Percentiles rank a stretch among this genome's conserved stretches.
These are phyloP conservation scores for Begonia masoniana DNA, from an alignment of 306 rosid genomes.

Conservation along the genomic window DNA sequence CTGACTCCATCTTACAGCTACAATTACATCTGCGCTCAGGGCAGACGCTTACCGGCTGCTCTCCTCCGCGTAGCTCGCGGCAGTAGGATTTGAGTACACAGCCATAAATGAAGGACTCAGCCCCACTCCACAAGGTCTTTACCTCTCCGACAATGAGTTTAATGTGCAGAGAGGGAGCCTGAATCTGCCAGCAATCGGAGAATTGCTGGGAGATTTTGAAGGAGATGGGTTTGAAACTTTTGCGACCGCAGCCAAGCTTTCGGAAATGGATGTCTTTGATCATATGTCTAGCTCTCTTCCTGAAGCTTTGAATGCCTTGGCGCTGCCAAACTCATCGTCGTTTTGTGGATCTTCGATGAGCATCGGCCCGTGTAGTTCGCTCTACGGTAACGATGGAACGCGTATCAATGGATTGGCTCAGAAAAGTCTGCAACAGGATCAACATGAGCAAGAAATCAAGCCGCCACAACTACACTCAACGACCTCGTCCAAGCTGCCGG, in stretches of 20 bases:
- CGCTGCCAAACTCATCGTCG: slow-evolving; percentile 27
- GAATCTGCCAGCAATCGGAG: slow-evolving; percentile 50
- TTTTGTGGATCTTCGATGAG: slow-evolving; percentile 36
- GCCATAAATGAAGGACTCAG: slow-evolving; percentile 69
- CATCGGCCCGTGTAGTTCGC: slow-evolving; percentile 24
- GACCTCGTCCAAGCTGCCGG: slow-evolving; percentile 1
- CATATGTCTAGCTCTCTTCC: slow-evolving; percentile 24
- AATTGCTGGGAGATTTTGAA: slow-evolving; percentile 57
- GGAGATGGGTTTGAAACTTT: slow-evolving; percentile 19
- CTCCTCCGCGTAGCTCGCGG: slow-evolving; percentile 56
- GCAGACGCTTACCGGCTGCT: slow-evolving; percentile 40
- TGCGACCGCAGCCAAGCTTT: slow-evolving; percentile 7
- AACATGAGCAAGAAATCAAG: slow-evolving; percentile 22
- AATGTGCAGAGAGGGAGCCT: slow-evolving; percentile 6
- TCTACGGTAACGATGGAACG: neutral
- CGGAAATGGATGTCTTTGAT: slow-evolving; percentile 21
- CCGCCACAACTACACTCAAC: neutral
- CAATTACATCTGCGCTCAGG: slow-evolving; percentile 42
- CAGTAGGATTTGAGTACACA: slow-evolving; percentile 37
- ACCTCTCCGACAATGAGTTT: neutral
- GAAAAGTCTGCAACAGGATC: slow-evolving; percentile 35
- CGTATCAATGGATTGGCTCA: slow-evolving; percentile 20
- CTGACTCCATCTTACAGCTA: slow-evolving; percentile 27
- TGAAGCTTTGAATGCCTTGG: slow-evolving; percentile 24
- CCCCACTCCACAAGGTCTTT: slow-evolving; percentile 67